Evolutionary conservation across 805 yeast species (phyloP), one percentile per base, ranked within the genome.

Genomic region (Yamadazyma endophytica): DNA sequence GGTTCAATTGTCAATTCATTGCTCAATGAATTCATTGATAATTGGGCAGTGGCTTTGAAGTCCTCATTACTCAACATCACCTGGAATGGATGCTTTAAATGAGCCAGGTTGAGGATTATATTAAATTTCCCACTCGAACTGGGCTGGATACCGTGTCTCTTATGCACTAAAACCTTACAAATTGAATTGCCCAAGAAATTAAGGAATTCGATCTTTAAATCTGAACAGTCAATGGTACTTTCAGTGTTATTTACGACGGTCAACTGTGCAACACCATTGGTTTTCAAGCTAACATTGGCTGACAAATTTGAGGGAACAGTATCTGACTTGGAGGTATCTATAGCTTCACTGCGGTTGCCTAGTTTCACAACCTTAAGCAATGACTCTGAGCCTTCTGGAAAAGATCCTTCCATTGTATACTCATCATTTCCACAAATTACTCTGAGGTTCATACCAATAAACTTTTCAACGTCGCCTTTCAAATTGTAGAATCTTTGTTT

Each of bases 21-120:
- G 4, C 29, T 19, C 21, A 35, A 32, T 12, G 31, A 31, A 13
- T 37, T 32, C 26, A 35, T 14, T 7, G 36, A 25, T 22, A 37
- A 35, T 13, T 37, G 26, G 14, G 33, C 28, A n/a, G 21, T 21
- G 4, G 39, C 42, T 26, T 27, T 33, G 24, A 35, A 24, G 6
- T 33, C 22, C 1, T 37, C 50, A 33, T 52, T 58, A 24, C 32
- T 40, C 44, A 62, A 42, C 5, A 44, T 35, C 4, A 64, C 39
- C 29, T 45, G 46, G 43, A 61, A 58, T 5, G 68, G 68, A 32
- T 44, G 51, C 35, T 57, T 56, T 32, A 54, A 44, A 32, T 61
- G 62, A 14, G 57, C 52, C 33, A 47, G 47, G 26, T 44, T 48
- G 24, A 62, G 39, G 3, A 49, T 40, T 29, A 64, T 48, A 29